Conservation (phyloP, 495 filamentous ascomycete species). For the Podospora sp. region DNA sequence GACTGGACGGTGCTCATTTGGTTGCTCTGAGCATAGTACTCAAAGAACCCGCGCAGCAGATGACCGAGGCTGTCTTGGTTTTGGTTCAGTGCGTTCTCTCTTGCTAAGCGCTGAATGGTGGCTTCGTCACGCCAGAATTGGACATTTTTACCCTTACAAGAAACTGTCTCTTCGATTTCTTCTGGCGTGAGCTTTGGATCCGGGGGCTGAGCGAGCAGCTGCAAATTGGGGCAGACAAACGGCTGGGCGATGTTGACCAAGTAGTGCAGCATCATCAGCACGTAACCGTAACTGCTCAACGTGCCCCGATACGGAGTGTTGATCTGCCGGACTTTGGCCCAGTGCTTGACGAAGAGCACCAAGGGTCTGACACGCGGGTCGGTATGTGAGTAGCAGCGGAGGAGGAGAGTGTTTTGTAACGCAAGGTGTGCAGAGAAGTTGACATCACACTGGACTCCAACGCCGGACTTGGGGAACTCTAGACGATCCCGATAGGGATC, state of each 20-base stretch:
- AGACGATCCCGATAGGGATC: slow-evolving; percentile 58
- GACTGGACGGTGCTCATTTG: slow-evolving; percentile 41
- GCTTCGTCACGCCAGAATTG: slow-evolving; percentile 70
- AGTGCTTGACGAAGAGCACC: slow-evolving; percentile 80
- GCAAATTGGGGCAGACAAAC: slow-evolving; percentile 79
- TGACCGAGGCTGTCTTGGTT: slow-evolving; percentile 64
- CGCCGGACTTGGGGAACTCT: slow-evolving; percentile 68
- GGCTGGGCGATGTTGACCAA: slow-evolving; percentile 76
- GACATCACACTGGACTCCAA: slow-evolving; percentile 80
- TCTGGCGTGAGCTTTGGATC: slow-evolving; percentile 42
- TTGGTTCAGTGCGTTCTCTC: slow-evolving; percentile 53
- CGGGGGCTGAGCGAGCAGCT: slow-evolving; percentile 54
- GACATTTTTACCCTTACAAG: slow-evolving; percentile 60
- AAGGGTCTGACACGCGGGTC: slow-evolving; percentile 73
- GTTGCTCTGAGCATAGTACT: slow-evolving; percentile 68
- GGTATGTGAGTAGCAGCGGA: slow-evolving; percentile 74
- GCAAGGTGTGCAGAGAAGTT: slow-evolving; percentile 80
- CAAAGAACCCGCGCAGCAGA: slow-evolving; percentile 76
- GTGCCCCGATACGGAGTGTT: slow-evolving; percentile 82
- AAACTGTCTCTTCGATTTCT: slow-evolving; percentile 43
- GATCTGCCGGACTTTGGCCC: slow-evolving; percentile 79
- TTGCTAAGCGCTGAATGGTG: slow-evolving; percentile 58
- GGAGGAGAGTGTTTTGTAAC: slow-evolving; percentile 74
- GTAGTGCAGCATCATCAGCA: slow-evolving; percentile 92
- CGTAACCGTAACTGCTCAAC: slow-evolving; percentile 82